A percentile compares a stretch with the other conserved stretches of the same genome.
Conservation (phyloP, 257 asterid genomes). For the Salvia miltiorrhiza region DNA sequence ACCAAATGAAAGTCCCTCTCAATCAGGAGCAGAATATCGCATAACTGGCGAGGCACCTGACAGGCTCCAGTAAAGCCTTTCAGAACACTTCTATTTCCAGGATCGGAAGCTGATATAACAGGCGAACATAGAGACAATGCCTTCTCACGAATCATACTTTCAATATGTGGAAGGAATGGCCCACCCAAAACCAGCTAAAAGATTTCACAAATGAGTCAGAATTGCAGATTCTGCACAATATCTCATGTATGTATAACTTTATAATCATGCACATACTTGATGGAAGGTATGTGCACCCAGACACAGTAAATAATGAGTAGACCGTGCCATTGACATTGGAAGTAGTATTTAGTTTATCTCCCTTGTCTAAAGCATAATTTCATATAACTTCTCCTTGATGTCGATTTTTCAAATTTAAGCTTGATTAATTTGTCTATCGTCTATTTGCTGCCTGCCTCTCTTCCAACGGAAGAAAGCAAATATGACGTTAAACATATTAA, state of each 20-base stretch:
- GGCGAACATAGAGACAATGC: constrained; percentile 70
- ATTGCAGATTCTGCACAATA: constrained; percentile 12
- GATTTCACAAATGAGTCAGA: constrained; percentile 26
- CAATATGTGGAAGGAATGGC: constrained; percentile 83
- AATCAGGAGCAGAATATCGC: constrained; percentile 61
- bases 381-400: not conserved
- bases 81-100: constrained; percentile 63
- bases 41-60: constrained; percentile 57
- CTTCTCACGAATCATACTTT: constrained; percentile 69
- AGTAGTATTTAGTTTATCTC: not conserved
- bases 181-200: constrained; percentile 91
- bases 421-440: not conserved
- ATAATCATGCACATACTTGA: not conserved
- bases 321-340: not conserved
- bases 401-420: not conserved
- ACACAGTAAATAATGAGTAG: not conserved
- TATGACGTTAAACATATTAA: not conserved
- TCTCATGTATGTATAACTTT: not conserved
- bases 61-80: constrained; percentile 46
- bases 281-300: not conserved
- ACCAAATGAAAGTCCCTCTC: constrained; percentile 69
- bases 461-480: not conserved
- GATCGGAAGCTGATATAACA: constrained; percentile 74
- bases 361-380: no score
- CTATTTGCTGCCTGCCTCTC: not conserved